Conservation (phyloP, 1,284 basidiomycete species). For the Irpex lacteus region DNA sequence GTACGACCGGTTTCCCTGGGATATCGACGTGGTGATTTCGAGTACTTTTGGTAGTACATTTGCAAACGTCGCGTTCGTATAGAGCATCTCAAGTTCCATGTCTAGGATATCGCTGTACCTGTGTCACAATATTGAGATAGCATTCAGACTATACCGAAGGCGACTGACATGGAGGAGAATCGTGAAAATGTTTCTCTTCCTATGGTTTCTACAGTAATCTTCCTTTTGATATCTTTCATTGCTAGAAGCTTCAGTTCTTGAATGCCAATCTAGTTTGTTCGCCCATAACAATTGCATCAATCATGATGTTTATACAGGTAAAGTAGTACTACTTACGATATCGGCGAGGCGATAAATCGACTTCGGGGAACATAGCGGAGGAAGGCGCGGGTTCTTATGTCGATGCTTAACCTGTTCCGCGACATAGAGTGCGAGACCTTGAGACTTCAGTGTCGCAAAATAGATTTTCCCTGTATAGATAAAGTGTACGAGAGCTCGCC, state of each 20-base stretch:
- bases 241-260: slow-evolving; percentile 11
- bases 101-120: slow-evolving; percentile 12
- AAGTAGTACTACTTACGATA: slow-evolving; percentile 8
- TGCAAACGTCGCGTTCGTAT: too few relatives aligned
- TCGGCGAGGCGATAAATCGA: slow-evolving; percentile 18
- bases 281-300: neutral
- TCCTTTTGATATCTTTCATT: neutral
- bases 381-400: slow-evolving; percentile 5
- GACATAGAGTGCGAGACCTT: slow-evolving; percentile 5
- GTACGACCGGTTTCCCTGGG: too few relatives aligned
- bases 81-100: too few relatives aligned
- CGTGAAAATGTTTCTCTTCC: slow-evolving; percentile 14
- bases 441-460: slow-evolving; percentile 15
- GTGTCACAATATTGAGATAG: neutral
- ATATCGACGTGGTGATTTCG: too few relatives aligned
- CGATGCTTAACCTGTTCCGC: neutral
- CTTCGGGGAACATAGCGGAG: slow-evolving; percentile 15
- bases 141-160: neutral
- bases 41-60: too few relatives aligned
- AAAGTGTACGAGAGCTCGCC: slow-evolving; percentile 15
- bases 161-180: too few relatives aligned
- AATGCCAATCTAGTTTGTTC: slow-evolving; percentile 10
- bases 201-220: neutral
- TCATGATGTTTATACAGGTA: too few relatives aligned
- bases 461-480: slow-evolving; percentile 15